Evolutionary conservation across 2,329 filamentous ascomycete species (phyloP), one percentile per base, ranked within the genome.

Genomic region (Zymoseptoria brevis): DNA sequence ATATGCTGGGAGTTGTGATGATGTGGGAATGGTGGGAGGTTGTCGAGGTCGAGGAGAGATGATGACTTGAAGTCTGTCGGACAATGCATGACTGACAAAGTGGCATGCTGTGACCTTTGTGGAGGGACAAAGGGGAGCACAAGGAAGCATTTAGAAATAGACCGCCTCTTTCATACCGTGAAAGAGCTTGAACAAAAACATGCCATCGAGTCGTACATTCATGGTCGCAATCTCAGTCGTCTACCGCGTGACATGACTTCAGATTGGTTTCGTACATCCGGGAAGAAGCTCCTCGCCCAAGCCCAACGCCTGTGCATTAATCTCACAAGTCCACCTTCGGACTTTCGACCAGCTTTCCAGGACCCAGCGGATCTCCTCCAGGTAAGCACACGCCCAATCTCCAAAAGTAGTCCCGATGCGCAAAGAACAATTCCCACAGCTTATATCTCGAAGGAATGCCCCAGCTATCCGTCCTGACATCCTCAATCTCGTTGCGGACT

Each of bases 401-500:
- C 89, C 90, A 96, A 75, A 99, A 97, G 74, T 99, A 99, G 76
- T 99, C 94, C 48, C 94, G 80, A 75, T 99, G 94, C 1, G 92
- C 89, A 74, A 95, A 96, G 70, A 97, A 87, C 7, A 96, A 77
- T 75, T 96, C 85, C 90, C 93, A 96, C n/a, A 95, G 81, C 73
- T 87, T 89, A 67, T 82, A 92, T 73, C 74, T 82, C 73, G 74
- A 74, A n/a, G 75, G 79, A 16, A 81, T 74, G 8, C 66, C 66
- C 69, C 69, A 72, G 9, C 69, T 62, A 54, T 71, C 68, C 6
- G 62, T 64, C 8, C 57, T 58, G 1, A 72, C 67, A 41, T 75
- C 73, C 68, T 66, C 61, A n/a, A 72, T 67, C 48, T 69, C 69
- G 50, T 63, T 60, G 13, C 64, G 58, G 19, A 69, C 64, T 1